These are phyloP conservation scores for Candida namnaoensis DNA, from an alignment of 805 yeast species.

Conservation along the genomic window DNA sequence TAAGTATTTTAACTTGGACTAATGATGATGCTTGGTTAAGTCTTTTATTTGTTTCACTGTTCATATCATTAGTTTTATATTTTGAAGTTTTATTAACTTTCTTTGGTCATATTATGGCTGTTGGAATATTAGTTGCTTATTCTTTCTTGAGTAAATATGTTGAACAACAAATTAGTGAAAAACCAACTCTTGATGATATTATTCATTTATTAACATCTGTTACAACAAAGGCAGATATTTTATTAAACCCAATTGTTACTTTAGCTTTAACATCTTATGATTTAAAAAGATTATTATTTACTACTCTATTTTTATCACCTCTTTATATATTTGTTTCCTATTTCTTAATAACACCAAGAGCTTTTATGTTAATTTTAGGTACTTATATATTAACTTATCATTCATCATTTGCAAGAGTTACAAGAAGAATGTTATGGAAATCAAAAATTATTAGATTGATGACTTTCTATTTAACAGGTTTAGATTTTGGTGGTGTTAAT, in stretches of 20 bases:
- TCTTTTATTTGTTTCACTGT: constrained; percentile 46
- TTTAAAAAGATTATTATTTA: constrained; percentile 68
- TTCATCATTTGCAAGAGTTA: constrained; percentile 75
- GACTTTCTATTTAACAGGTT: constrained; percentile 79
- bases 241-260: constrained; percentile 72
- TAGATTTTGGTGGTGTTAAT: constrained; percentile 55
- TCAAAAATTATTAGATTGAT: constrained; percentile 60
- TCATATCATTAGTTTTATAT: constrained; percentile 57
- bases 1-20: constrained; percentile 86
- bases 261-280: constrained; percentile 72
- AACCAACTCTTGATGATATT: constrained; percentile 83
- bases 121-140: constrained; percentile 50
- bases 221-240: constrained; percentile 65
- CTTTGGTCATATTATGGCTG: constrained; percentile 72
- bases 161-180: constrained; percentile 46
- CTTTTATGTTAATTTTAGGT: constrained; percentile 51
- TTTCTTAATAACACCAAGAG: constrained; percentile 64
- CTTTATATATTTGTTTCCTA: constrained; percentile 63
- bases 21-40: constrained; percentile 75
- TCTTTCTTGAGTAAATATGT: constrained; percentile 50
- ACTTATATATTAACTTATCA: constrained; percentile 69
- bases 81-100: constrained; percentile 73
- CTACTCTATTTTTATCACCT: constrained; percentile 83
- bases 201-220: constrained; percentile 69
- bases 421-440: constrained; percentile 81